These are phyloP conservation scores for Somion occarium DNA, from an alignment of 1,284 basidiomycete genomes.

Conservation along the genomic window DNA sequence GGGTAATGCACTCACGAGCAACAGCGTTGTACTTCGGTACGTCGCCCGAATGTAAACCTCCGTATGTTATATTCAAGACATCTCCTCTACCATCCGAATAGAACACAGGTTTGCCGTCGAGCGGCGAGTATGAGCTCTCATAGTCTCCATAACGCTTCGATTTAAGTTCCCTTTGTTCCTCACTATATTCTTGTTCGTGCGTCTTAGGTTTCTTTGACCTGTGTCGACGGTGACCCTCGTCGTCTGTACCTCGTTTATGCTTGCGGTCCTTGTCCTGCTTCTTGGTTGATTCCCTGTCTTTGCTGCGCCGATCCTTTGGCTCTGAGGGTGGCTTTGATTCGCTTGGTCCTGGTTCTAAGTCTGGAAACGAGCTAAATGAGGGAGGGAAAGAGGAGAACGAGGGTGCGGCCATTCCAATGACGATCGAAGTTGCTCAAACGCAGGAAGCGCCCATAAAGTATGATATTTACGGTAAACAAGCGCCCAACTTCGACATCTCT, in stretches of 20 bases:
- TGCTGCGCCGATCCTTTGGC: conserved; percentile 9
- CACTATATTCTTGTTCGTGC: conserved; percentile 2
- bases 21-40: conserved; percentile 64
- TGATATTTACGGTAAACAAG: neutral
- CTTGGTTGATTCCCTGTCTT: conserved; percentile 1
- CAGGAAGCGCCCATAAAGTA: neutral
- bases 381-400: conserved; percentile 57
- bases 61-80: conserved; percentile 62
- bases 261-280: conserved; percentile 19
- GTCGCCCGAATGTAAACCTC: conserved; percentile 58
- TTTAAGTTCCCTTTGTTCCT: neutral
- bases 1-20: conserved; percentile 39
- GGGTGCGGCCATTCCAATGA: conserved; percentile 38
- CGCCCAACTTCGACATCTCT: neutral
- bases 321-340: conserved; percentile 15
- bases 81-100: conserved; percentile 72
- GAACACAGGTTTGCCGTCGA: conserved; percentile 32
- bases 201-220: conserved; percentile 17
- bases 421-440: neutral
- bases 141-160: neutral
- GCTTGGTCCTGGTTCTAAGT: conserved; percentile 39
- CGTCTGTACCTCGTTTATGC: conserved; percentile 11
- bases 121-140: neutral
- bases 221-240: neutral
- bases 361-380: conserved; percentile 64